Evolutionary conservation across 2,329 filamentous ascomycete genomes (phyloP).

Genomic region (Calonectria honghensis): DNA sequence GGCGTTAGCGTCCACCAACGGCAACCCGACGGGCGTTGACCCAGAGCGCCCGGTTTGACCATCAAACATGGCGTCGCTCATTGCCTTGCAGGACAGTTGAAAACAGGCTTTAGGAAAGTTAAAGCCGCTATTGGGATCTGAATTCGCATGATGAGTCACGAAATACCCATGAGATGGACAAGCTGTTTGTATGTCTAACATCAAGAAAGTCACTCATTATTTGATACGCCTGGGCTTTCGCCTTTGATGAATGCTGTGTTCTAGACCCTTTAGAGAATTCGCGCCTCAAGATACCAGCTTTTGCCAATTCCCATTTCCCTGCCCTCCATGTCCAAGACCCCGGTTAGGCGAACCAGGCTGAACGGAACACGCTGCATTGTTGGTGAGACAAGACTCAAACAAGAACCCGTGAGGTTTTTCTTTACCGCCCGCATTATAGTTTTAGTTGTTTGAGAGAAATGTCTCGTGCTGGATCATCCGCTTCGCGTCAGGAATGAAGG

Average conservation of each 20-base stretch:
- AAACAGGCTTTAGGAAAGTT: slow-evolving; percentile 3
- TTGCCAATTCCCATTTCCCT: not conserved
- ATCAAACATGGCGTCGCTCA: not conserved
- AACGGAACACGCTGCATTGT: not conserved
- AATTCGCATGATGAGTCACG: not conserved
- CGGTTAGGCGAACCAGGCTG: not conserved
- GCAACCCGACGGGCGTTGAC: not conserved
- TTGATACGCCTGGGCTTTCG: not conserved
- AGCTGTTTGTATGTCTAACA: not conserved
- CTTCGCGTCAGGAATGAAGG: slow-evolving; percentile 14
- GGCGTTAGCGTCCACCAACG: not conserved
- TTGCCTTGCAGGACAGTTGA: not conserved
- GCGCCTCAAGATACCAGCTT: not conserved
- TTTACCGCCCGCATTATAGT: not conserved
- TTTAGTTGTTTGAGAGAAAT: not conserved
- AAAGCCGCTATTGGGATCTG: not conserved
- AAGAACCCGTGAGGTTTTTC: not conserved
- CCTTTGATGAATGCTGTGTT: not conserved
- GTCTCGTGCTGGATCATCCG: not conserved
- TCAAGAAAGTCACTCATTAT: too few species aligned
- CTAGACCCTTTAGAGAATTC: not conserved
- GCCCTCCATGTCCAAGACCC: not conserved
- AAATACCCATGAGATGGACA: not conserved
- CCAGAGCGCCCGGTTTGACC: not conserved
- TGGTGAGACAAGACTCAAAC: slow-evolving; percentile 10